phyloP scores from a whole-genome alignment of 345 rosid genomes.

The Citrus sinensis region DNA sequence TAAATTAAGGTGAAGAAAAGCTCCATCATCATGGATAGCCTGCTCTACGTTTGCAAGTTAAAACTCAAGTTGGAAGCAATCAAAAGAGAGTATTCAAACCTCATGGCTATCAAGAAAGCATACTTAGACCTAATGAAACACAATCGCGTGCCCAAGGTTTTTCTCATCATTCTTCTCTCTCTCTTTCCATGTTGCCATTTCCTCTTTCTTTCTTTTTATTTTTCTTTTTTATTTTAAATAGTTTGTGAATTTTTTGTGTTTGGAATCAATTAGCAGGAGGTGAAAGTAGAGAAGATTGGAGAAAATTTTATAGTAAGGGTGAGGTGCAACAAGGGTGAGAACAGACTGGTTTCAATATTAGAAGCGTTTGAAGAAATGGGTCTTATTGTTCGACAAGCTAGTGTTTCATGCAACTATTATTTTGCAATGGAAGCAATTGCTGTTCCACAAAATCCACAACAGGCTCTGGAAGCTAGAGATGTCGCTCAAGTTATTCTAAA shows the following conservation, averaged over 20 bases:
- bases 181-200: not conserved
- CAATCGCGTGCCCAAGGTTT: conserved; percentile 50
- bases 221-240: not conserved
- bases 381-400: conserved; percentile 54
- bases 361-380: conserved; percentile 75
- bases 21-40: conserved; percentile 37
- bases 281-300: conserved; percentile 61
- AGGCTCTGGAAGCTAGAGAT: conserved; percentile 28
- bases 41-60: conserved; percentile 51
- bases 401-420: conserved; percentile 37
- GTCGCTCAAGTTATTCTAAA: conserved; percentile 40
- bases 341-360: conserved; percentile 47
- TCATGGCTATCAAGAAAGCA: conserved; percentile 39
- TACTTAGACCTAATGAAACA: conserved; percentile 31
- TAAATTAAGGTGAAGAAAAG: conserved; percentile 42
- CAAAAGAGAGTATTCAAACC: conserved; percentile 35
- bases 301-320: conserved; percentile 45
- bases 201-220: too few species aligned
- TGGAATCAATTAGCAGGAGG: conserved; percentile 34
- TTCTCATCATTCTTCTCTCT: not conserved
- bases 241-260: not conserved
- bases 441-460: conserved; percentile 34
- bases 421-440: conserved; percentile 75
- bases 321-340: conserved; percentile 40
- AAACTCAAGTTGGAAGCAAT: conserved; percentile 56